Base-by-base conservation (phyloP, 441 rosid species). In the Omphalea diandra region DNA sequence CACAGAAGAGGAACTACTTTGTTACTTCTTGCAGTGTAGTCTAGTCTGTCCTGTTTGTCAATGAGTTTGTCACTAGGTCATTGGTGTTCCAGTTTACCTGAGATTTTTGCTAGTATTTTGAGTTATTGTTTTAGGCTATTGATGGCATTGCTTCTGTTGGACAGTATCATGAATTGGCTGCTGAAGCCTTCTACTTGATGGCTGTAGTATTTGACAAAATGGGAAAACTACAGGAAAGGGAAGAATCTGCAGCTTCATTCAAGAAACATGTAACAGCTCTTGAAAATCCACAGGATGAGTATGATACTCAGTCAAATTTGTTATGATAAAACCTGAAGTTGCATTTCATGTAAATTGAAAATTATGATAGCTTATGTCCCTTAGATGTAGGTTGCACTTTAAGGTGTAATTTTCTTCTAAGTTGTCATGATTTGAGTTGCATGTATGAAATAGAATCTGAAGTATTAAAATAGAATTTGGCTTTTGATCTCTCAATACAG, bases 121-220 rank as follows among this genome's bases (percentile, higher is more conserved):
- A 3, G 33, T 27, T 38, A 7, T 52, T 15, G 5, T 3, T 38
- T 49, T n/a, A 3, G 38, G 24, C 38, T 32, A 59, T 10, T 26
- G 40, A 12, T 40, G 11, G 10, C 24, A 5, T 41, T 70, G 55
- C 46, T 64, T 71, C 24, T 73, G 66, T 15, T 72, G 63, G 56
- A 52, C 94, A 95, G 99, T 93, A 90, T 80, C 98, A 93, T 78
- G 99, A 95, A 80, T 68, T 96, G 79, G 91, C 91, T 27, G 98
- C 97, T 0, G 97, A 93, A 84, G 90, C 94, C 20, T 90, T 81
- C 71, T 93, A 93, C 74, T 81, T 91, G 80, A 85, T 81, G 87
- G 92, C 98, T 27, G 74, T 87, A 55, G 79, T 83, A 62, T 87
- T 70, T 62, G 86, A 90, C 87, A 86, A 87, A 73, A 53, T 91